Base-by-base conservation (phyloP, 148 eudicot species). In the Vaccinium myrtillus region DNA sequence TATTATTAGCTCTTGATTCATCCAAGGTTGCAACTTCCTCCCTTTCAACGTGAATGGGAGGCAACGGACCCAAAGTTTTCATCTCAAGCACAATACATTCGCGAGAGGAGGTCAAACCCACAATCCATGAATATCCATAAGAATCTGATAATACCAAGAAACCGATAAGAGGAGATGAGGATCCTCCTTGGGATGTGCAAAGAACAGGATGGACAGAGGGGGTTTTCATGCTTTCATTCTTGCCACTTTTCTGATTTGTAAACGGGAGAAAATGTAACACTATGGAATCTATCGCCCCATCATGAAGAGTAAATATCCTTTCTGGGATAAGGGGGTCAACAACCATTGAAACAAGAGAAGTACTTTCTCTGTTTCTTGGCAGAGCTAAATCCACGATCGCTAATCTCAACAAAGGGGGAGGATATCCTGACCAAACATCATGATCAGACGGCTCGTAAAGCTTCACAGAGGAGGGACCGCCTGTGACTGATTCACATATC, bases 201-300 rank as follows among this genome's bases (percentile, higher is more conserved):
- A 96, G 89, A 85, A 94, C 93, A 65, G 98, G 92, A 86, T 90
- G 88, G 84, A 96, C 99, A 54, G 98, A 92, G 43, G 99, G 99
- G 50, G 87, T 80, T 82, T 88, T 92, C 92, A 91, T 91, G 82
- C 74, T 85, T 83, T 92, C 94, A 78, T 89, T 93, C 84, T 92
- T 93, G 80, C 87, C 90, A 88, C 83, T 89, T 36, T 81, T 85
- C 89, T 93, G 99, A 89, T 86, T 92, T 30, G 97, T 92, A 88
- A 97, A 97, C 43, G 98, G 99, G 51, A 97, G 94, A 92, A 95
- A 95, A 91, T 97, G 98, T 86, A 97, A 88, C 71, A 97, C 91
- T 73, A 97, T 86, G n/a, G 98, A 92, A 87, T 97, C 99, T 59
- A 95, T 87, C 73, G 96, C 99, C 73, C 94, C 98, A 87, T 89